Evolutionary conservation across 2,329 filamentous ascomycete species (phyloP), one percentile per base, ranked within the genome.

Genomic region (Exserohilum turcica): DNA sequence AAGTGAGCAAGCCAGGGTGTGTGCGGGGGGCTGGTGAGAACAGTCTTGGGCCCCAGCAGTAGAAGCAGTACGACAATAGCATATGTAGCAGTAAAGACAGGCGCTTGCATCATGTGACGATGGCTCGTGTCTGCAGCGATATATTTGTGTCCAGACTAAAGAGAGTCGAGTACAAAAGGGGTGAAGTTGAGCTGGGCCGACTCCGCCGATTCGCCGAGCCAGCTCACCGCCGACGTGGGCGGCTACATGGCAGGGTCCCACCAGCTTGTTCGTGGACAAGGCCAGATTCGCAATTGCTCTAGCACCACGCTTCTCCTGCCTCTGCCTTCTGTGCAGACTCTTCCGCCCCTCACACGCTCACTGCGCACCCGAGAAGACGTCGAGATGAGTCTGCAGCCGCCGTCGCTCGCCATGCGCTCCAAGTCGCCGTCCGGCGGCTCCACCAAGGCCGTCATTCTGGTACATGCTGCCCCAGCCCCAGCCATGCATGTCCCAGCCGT

Each of bases 371-470:
- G 21, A 35, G 18, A 39, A 33, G 29, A 15, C 18, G 10, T 47
- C 61, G 67, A 43, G 33, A 74, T 74, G 71, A 74, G 72, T 61
- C 65, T 74, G 29, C 72, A 74, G 48, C 71, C 68, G 15, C 72
- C 71, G 27, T 73, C 71, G 18, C 70, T 74, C 52, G 64, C 70
- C 43, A 47, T 67, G 57, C 63, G 72, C 59, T 63, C 71, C 56
- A 74, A 72, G 62, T 67, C 71, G 37, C 65, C 65, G 21, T 59
- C 65, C 33, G 64, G 66, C 31, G 68, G 69, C 60, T 83, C 87
- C 61, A 96, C 92, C 74, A 97, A 97, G 80, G 93, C 93, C 64
- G 88, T 97, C 65, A 96, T 97, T 78, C 81, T 97, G 81, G 92
- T 96, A 83, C 71, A 82, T 74, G 59, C 46, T 47, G 59, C 63